Percentiles rank a stretch among this genome's conserved stretches.
These are phyloP conservation scores for Viridothelium virens DNA, from an alignment of 495 filamentous ascomycete genomes.

Conservation along the genomic window DNA sequence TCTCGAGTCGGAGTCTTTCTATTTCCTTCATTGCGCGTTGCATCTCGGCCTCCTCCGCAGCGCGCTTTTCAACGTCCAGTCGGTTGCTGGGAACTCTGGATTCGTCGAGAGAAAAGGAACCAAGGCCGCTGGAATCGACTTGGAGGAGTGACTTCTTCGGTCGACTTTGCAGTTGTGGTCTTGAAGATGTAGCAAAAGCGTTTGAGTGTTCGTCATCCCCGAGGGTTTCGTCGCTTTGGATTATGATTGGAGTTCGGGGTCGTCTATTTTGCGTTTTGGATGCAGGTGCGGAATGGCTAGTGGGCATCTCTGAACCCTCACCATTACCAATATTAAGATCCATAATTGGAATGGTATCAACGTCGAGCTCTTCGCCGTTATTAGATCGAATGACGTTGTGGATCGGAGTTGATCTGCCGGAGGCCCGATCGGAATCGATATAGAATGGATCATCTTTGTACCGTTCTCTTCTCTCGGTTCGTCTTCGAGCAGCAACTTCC, in stretches of 20 bases:
- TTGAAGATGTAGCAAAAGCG: conserved; percentile 3
- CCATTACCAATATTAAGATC: conserved; percentile 63
- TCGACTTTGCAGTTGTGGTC: conserved; percentile 39
- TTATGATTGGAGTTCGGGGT: conserved; percentile 37
- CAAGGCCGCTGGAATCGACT: conserved; percentile 76
- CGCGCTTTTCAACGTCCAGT: conserved; percentile 46
- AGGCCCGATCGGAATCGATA: conserved; percentile 52
- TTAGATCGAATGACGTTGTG: conserved; percentile 60
- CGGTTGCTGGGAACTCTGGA: conserved; percentile 19
- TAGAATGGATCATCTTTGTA: conserved; percentile 95
- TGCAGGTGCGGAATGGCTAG: conserved; percentile 18
- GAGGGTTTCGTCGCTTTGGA: conserved; percentile 37
- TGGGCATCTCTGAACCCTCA: conserved; percentile 15
- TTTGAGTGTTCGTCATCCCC: conserved; percentile 20
- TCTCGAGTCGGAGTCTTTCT: conserved; percentile 73
- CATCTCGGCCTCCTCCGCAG: conserved; percentile 74
- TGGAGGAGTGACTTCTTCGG: conserved; percentile 57
- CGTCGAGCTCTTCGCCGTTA: conserved; percentile 68
- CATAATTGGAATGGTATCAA: conserved; percentile 93
- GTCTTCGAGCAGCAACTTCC: conserved; percentile 55
- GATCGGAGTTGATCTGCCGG: conserved; percentile 57
- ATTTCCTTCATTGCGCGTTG: conserved; percentile 74
- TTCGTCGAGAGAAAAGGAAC: conserved; percentile 53
- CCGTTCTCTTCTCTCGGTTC: conserved; percentile 61
- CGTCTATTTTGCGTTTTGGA: conserved; percentile 21